Conservation (phyloP, 192 early-diverging fungal species). For the Gigaspora rosea region DNA sequence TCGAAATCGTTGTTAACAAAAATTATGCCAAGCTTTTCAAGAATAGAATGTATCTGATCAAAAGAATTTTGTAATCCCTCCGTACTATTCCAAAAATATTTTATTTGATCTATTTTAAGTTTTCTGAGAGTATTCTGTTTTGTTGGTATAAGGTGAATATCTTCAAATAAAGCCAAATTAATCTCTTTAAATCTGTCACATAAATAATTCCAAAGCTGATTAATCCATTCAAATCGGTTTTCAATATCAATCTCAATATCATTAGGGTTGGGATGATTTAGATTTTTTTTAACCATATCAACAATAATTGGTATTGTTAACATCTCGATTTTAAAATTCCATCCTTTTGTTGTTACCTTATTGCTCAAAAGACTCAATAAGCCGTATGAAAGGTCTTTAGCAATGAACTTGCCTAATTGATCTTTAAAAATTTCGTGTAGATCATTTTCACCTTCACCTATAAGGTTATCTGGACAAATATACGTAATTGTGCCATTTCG, state of each 20-base stretch:
- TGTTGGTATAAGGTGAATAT: not conserved
- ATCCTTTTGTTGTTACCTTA: not conserved
- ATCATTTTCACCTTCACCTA: not conserved
- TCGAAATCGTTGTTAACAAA: not conserved
- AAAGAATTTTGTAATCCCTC: not conserved
- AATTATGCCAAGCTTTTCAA: not conserved
- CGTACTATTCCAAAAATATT: not conserved
- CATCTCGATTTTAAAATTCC: not conserved
- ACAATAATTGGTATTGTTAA: not conserved
- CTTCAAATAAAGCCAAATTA: not conserved
- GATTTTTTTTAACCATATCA: not conserved
- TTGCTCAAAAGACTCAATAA: not conserved
- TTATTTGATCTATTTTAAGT: not conserved
- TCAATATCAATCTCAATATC: not conserved
- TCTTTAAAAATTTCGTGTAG: not conserved
- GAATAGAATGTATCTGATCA: not conserved
- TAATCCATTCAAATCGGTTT: not conserved
- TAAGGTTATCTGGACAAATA: not conserved
- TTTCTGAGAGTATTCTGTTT: not conserved
- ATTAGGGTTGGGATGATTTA: not conserved
- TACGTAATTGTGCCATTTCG: not conserved
- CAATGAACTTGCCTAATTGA: not conserved
- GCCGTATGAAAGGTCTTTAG: not conserved
- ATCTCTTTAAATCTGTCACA: not conserved
- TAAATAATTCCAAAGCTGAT: not conserved